Evolutionary conservation across 108 stramenopile genomes (phyloP), one percentile per base, ranked within the genome.

Genomic region (Skeletonema menzelii): DNA sequence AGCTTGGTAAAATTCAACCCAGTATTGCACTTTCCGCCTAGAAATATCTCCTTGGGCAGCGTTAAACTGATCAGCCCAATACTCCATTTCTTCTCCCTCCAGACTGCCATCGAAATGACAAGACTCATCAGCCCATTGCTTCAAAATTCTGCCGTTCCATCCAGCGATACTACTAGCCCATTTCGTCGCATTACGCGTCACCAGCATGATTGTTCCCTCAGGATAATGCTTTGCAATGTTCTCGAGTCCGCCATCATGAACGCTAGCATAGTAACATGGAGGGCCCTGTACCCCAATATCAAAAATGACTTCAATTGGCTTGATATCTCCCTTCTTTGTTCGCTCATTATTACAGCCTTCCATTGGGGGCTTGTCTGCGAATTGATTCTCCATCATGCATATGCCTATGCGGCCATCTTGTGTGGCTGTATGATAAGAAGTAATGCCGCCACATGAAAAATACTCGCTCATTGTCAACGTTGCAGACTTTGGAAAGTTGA

Each of bases 1-100:
- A 32, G 80, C 77, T 31, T 82, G 35, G 46, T 86, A 86, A 58
- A 86, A 86, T 5, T 77, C 59, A 20, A 62, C 12, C 73, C 80
- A 81, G 35, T 74, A 81, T 0, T 72, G 49, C 28, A 56, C 71
- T 37, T 72, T 55, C 49, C 24, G 19, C 22, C 49, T 20, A 10
- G 49, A 22, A 53, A 24, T 14, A 27, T 28, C 8, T 44, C 26
- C 27, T 19, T 2, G 3, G 31, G 27, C 11, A 27, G 65, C 28
- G 4, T 24, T 8, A 24, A 49, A 62, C 65, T 57, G 40, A 34
- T 62, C 56, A 30, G 57, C 59, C 77, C 77, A 78, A 47, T 78
- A 78, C 35, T 66, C 58, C 47, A 70, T 65, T 31, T 55, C 63
- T 57, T 67, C 66, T 3, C 63, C 63, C 27, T 69, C 68, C 20